These are phyloP conservation scores for Musa beccarii DNA, from an alignment of 176 grass and related monocot genomes.

Conservation along the genomic window DNA sequence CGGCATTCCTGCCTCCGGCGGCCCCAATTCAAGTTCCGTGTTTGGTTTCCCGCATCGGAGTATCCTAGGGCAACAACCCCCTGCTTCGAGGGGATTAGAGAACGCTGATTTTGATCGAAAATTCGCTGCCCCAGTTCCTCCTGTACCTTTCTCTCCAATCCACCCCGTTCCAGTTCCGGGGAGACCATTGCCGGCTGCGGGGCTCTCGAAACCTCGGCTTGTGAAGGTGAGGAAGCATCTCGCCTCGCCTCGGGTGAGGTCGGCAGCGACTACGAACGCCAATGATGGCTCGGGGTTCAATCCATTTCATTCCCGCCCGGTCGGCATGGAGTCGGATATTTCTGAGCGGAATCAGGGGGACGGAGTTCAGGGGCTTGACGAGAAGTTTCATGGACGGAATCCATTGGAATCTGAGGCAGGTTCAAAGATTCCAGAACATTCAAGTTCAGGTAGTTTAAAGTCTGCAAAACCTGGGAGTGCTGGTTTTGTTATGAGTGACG, in stretches of 20 bases:
- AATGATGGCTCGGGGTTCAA: slow-evolving; percentile 1
- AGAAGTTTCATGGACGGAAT: slow-evolving; percentile 7
- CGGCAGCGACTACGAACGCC: neutral
- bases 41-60: neutral
- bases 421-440: neutral
- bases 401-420: neutral
- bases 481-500: neutral
- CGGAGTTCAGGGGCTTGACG: neutral
- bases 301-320: neutral
- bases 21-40: neutral
- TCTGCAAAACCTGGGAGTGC: neutral
- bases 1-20: neutral
- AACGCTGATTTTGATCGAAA: neutral
- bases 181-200: neutral
- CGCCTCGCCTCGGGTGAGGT: neutral
- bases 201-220: slow-evolving; percentile 12
- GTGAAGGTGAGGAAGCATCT: slow-evolving; percentile 17
- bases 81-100: neutral
- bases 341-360: neutral
- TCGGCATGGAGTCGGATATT: neutral
- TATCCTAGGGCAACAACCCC: neutral
- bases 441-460: neutral
- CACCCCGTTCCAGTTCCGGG: neutral
- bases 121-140: neutral
- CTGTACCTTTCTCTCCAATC: neutral